Evolutionary conservation across 2,329 filamentous ascomycete genomes (phyloP).

Genomic region (Phialophora expanda): DNA sequence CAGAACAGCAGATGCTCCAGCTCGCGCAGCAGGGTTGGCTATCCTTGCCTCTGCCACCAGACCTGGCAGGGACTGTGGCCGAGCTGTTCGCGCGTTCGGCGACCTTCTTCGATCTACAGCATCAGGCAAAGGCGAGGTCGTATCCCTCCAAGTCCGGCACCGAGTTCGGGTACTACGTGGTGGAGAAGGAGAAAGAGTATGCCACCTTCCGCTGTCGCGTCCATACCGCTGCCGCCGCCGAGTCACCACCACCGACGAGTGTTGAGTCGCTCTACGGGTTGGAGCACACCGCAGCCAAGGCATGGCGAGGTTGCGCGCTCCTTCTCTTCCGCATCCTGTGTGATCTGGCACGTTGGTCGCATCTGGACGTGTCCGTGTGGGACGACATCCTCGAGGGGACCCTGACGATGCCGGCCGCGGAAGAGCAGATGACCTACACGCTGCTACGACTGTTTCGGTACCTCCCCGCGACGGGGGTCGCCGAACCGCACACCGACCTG

Average conservation of each 20-base stretch:
- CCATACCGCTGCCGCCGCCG: neutral
- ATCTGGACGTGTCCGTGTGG: constrained; percentile 37
- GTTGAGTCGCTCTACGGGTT: neutral
- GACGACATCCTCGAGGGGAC: constrained; percentile 38
- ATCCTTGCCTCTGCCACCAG: constrained; percentile 19
- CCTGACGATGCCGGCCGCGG: constrained; percentile 29
- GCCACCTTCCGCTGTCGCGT: constrained; percentile 39
- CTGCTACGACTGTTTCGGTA: constrained; percentile 42
- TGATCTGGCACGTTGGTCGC: constrained; percentile 38
- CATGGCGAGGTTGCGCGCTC: constrained; percentile 36
- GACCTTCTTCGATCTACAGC: constrained; percentile 23
- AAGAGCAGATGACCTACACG: constrained; percentile 33
- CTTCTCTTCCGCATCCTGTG: constrained; percentile 41
- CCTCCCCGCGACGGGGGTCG: constrained; percentile 37
- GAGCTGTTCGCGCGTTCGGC: constrained; percentile 25
- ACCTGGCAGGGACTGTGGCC: constrained; percentile 3
- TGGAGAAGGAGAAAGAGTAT: constrained; percentile 41
- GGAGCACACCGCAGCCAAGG: constrained; percentile 22
- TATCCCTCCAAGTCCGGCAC: constrained; percentile 40
- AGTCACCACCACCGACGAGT: neutral
- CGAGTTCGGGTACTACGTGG: constrained; percentile 41
- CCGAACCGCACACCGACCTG: constrained; percentile 40
- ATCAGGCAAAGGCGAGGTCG: constrained; percentile 18
- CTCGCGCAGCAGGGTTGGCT: constrained; percentile 36
- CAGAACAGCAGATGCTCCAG: constrained; percentile 27